phyloP scores from a whole-genome alignment of 2,329 filamentous ascomycete species.

The Leptographium radiaticola region DNA sequence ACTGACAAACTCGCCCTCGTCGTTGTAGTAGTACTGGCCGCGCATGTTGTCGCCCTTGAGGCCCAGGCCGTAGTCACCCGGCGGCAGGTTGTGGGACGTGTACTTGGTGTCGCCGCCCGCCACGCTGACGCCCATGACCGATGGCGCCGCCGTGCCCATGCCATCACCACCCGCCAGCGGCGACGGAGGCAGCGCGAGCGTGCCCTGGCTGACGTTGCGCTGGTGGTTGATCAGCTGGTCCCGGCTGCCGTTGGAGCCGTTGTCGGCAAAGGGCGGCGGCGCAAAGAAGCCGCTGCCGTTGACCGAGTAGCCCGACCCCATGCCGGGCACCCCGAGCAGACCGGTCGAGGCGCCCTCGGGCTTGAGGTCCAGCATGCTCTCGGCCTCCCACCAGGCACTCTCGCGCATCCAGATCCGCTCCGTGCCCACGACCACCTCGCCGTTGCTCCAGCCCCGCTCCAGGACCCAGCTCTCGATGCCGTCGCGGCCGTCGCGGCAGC shows the following conservation, averaged over 20 bases:
- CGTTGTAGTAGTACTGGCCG: constrained; percentile 61
- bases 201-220: constrained; percentile 42
- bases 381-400: constrained; percentile 91
- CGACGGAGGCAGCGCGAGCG: constrained; percentile 26
- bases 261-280: constrained; percentile 35
- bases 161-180: constrained; percentile 24
- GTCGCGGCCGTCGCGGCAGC: constrained; percentile 80
- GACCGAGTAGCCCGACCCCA: constrained; percentile 63
- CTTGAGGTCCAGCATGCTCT: constrained; percentile 88
- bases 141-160: constrained; percentile 32
- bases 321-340: constrained; percentile 28
- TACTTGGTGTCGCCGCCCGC: constrained; percentile 27
- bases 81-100: constrained; percentile 40
- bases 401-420: constrained; percentile 96
- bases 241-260: constrained; percentile 52
- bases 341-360: constrained; percentile 28
- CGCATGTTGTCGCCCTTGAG: constrained; percentile 69
- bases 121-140: constrained; percentile 14
- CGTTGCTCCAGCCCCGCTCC: constrained; percentile 95
- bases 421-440: constrained; percentile 80
- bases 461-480: constrained; percentile 90
- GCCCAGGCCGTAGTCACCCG: constrained; percentile 83
- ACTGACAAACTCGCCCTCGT: constrained; percentile 54
- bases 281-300: constrained; percentile 58
- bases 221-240: constrained; percentile 60